Base-by-base conservation (phyloP, 345 rosid genomes). In the Citrus cavaleriei region DNA sequence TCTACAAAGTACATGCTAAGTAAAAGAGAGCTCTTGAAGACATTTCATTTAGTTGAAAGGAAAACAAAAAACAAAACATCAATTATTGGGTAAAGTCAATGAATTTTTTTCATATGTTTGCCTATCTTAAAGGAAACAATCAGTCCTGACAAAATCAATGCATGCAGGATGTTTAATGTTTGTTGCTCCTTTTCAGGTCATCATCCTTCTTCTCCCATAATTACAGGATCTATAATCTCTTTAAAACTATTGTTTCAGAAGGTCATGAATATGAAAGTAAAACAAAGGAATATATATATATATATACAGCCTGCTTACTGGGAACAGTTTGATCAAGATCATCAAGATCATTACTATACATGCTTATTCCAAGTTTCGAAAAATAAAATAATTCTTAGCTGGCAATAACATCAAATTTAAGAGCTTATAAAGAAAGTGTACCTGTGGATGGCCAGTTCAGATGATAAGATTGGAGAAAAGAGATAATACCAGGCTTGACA, bases 151-250 rank as follows among this genome's bases (percentile, higher is more conserved):
- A 42, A 42, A 42, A 14, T 42, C 51, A 46, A 46, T 46, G 51
- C 51, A 46, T 46, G 51, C 49, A 13, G 10, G 14, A 37, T 80
- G 81, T n/a, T 12, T 32, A 30, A 63, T 14, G 2, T 24, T 18
- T 81, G 76, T 32, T 28, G 37, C 27, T 68, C 19, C 25, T 61
- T 61, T 24, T 4, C 64, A n/a, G 64, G 75, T 71, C 68, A 74
- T 38, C 37, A 19, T 32, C 51, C 46, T 34, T 34, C 13, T 25
- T 71, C 75, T 27, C 21, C 78, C 1, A 49, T 13, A n/a, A 81
- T 60, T 13, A 2, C 2, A 3, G 84, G 70, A 38, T 78, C 81
- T 8, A 78, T 16, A 1, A 73, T 49, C 46, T 82, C 60, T 27
- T 62, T 19, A 1, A 62, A 22, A 21, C 9, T 49, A 19, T 61